These are phyloP conservation scores for Rugonectria rugulosa DNA, from an alignment of 2,329 filamentous ascomycete species.

Conservation along the genomic window DNA sequence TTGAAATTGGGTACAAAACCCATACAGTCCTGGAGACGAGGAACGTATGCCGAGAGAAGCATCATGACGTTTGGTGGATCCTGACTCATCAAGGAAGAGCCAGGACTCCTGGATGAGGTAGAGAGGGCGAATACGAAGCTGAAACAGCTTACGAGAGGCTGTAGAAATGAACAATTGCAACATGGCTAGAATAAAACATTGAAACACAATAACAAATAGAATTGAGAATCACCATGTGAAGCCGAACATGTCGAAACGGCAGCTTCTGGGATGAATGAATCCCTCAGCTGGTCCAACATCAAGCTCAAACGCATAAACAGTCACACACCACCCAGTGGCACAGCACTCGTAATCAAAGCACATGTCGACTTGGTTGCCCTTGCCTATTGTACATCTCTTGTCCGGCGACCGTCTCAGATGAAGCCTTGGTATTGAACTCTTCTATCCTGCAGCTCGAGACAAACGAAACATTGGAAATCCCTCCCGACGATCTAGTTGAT, in stretches of 20 bases:
- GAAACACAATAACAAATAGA: too few species aligned
- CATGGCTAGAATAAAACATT: too few species aligned
- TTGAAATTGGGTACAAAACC: too few species aligned
- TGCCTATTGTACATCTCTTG: constrained; percentile 39
- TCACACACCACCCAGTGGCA: constrained; percentile 12
- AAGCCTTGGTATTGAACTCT: constrained; percentile 36
- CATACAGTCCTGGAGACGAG: too few species aligned
- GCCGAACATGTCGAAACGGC: too few species aligned
- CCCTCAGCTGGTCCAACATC: not conserved
- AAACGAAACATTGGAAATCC: constrained; percentile 36
- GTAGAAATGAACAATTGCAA: too few species aligned
- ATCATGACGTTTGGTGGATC: not conserved
- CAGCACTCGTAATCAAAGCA: constrained; percentile 23
- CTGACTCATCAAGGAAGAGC: not conserved
- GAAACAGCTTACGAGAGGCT: not conserved
- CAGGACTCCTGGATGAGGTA: not conserved
- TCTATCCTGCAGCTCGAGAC: constrained; percentile 34
- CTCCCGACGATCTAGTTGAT: constrained; percentile 24
- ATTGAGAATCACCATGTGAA: too few species aligned
- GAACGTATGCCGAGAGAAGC: not conserved
- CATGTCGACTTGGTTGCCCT: constrained; percentile 36
- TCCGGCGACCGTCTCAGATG: constrained; percentile 33
- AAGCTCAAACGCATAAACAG: not conserved
- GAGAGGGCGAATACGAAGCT: not conserved
- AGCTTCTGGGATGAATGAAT: too few species aligned